Percentiles rank a stretch among this genome's conserved stretches.
Evolutionary conservation across 495 filamentous ascomycete species (phyloP).

Genomic region (Clavariopsis aquatica): DNA sequence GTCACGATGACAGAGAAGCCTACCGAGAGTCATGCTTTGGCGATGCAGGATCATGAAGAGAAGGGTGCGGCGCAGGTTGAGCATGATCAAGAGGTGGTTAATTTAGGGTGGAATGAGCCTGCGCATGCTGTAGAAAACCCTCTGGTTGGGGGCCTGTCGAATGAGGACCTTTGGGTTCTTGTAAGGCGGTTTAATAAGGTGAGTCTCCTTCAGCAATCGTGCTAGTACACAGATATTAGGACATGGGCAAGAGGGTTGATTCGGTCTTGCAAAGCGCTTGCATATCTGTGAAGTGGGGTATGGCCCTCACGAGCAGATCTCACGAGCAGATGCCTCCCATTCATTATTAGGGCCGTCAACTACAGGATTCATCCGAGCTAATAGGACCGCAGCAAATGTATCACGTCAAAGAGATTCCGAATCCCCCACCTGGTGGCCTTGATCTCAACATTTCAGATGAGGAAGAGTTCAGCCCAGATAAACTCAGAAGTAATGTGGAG

Average conservation of each 20-base stretch:
- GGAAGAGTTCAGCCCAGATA: conserved; percentile 85
- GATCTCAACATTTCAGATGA: conserved; percentile 80
- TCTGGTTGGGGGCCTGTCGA: conserved; percentile 71
- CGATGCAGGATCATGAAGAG: conserved; percentile 43
- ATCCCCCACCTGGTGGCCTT: conserved; percentile 58
- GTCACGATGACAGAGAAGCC: conserved; percentile 38
- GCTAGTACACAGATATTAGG: not conserved
- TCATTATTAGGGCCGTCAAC: no score
- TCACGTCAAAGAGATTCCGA: conserved; percentile 70
- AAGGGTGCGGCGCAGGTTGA: conserved; percentile 52
- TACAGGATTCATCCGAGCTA: not conserved
- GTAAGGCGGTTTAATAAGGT: conserved; percentile 85
- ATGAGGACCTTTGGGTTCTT: conserved; percentile 82
- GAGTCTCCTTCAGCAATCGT: conserved; percentile 17
- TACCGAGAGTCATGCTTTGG: conserved; percentile 46
- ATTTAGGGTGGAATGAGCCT: conserved; percentile 74
- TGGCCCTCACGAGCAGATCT: no score
- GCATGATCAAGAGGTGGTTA: conserved; percentile 55
- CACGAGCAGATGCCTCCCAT: no score
- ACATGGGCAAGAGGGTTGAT: no score
- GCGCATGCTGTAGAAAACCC: conserved; percentile 59
- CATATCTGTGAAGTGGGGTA: no score
- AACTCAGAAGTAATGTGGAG: conserved; percentile 77
- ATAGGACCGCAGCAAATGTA: conserved; percentile 70
- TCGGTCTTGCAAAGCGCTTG: no score